A percentile compares a stretch with the other conserved stretches of the same genome.
phyloP scores from a whole-genome alignment of 257 asterid species.

The Catharanthus roseus region DNA sequence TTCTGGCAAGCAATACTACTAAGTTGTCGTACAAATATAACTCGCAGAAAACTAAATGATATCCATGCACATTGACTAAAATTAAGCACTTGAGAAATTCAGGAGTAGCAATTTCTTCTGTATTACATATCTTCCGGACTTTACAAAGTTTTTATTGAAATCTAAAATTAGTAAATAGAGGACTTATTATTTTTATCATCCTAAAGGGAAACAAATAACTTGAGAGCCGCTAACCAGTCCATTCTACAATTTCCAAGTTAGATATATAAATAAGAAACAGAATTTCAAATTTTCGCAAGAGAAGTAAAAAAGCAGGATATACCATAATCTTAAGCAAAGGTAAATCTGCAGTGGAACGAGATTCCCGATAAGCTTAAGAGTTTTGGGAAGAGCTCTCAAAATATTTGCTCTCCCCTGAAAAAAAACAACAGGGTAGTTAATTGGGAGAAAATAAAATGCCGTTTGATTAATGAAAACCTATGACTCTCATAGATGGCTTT shows the following conservation, averaged over 20 bases:
- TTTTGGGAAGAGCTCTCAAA: background rate
- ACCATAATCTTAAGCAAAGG: background rate
- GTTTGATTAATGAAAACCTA: no score
- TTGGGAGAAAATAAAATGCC: background rate
- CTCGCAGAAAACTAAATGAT: background rate
- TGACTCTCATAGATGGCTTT: background rate
- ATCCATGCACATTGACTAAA: background rate
- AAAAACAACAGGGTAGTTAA: background rate
- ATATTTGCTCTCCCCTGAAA: background rate
- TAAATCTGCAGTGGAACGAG: background rate
- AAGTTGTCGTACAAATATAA: background rate
- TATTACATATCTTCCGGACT: background rate
- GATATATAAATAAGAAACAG: background rate
- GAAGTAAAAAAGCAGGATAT: background rate
- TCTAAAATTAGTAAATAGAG: background rate
- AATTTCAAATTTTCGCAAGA: background rate
- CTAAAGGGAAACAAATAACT: background rate
- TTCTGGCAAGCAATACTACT: background rate
- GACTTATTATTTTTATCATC: background rate
- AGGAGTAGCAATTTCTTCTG: background rate
- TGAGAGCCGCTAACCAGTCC: background rate
- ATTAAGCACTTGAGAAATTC: constrained; percentile 1
- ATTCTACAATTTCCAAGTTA: background rate
- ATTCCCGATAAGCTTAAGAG: background rate
- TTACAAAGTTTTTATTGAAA: background rate